These are phyloP conservation scores for Metarhizium guizhouense DNA, from an alignment of 2,329 filamentous ascomycete species.

Conservation along the genomic window DNA sequence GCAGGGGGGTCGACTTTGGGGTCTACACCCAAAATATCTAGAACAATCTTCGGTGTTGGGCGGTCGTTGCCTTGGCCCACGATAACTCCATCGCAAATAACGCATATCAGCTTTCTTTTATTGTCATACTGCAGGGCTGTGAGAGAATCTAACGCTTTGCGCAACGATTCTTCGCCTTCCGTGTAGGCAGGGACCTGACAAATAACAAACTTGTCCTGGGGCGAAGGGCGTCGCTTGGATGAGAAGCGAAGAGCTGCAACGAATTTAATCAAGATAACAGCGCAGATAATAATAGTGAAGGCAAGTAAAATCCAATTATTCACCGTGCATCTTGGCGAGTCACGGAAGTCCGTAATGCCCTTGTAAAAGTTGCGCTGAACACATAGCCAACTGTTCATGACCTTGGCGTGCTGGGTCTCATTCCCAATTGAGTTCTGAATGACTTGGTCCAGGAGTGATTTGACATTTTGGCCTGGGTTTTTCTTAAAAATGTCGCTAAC, in stretches of 20 bases:
- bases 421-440: slow-evolving; percentile 41
- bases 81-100: slow-evolving; percentile 96
- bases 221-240: slow-evolving; percentile 77
- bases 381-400: slow-evolving; percentile 66
- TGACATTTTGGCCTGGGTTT: slow-evolving; percentile 75
- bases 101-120: slow-evolving; percentile 92
- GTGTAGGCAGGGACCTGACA: slow-evolving; percentile 97
- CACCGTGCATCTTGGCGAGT: slow-evolving; percentile 65
- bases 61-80: slow-evolving; percentile 93
- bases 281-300: slow-evolving; percentile 76
- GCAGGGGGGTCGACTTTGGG: slow-evolving; percentile 94
- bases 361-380: slow-evolving; percentile 76
- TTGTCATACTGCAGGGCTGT: slow-evolving; percentile 96
- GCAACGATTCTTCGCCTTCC: slow-evolving; percentile 89
- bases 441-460: slow-evolving; percentile 49
- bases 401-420: slow-evolving; percentile 36
- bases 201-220: slow-evolving; percentile 98
- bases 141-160: slow-evolving; percentile 88
- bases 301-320: slow-evolving; percentile 87
- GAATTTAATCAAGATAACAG: slow-evolving; percentile 81
- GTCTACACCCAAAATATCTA: slow-evolving; percentile 94
- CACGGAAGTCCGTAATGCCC: slow-evolving; percentile 77
- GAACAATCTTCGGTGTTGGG: slow-evolving; percentile 92
- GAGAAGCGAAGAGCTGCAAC: slow-evolving; percentile 87
- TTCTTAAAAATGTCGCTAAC: slow-evolving; percentile 61